These are phyloP conservation scores for Pichia exigua DNA, from an alignment of 805 yeast genomes.

Conservation along the genomic window DNA sequence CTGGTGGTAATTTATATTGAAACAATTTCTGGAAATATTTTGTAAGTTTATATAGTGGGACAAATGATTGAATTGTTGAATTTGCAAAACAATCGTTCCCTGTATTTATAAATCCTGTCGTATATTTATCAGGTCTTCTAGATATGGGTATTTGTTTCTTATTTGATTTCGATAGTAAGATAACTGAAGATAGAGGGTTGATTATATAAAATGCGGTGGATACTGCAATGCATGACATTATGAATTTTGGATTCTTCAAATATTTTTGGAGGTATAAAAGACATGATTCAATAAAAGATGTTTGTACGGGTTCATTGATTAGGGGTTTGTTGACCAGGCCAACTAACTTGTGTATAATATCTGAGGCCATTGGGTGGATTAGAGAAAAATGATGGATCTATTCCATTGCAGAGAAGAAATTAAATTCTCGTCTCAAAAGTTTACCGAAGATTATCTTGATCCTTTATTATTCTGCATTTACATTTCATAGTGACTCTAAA, in stretches of 20 bases:
- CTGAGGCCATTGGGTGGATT: background rate
- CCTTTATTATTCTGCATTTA: too few species aligned
- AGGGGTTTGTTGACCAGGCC: background rate
- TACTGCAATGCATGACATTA: background rate
- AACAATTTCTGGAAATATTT: conserved; percentile 40
- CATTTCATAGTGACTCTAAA: background rate
- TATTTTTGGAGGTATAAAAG: background rate
- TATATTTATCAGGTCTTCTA: conserved; percentile 58
- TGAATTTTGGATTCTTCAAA: conserved; percentile 1
- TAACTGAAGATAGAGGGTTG: background rate
- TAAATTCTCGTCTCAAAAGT: background rate
- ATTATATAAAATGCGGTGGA: background rate
- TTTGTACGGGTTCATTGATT: background rate
- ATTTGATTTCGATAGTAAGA: background rate
- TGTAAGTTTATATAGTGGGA: conserved; percentile 52
- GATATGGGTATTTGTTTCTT: background rate
- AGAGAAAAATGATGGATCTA: too few species aligned
- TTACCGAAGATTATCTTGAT: too few species aligned
- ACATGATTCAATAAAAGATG: background rate
- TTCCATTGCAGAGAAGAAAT: background rate
- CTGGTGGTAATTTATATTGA: background rate
- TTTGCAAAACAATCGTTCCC: conserved; percentile 93
- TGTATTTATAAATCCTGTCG: conserved; percentile 77
- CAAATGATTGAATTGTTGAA: conserved; percentile 73
- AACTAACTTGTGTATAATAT: background rate